Conservation (phyloP, 768 basidiomycete genomes). For the Suillus subaureus region DNA sequence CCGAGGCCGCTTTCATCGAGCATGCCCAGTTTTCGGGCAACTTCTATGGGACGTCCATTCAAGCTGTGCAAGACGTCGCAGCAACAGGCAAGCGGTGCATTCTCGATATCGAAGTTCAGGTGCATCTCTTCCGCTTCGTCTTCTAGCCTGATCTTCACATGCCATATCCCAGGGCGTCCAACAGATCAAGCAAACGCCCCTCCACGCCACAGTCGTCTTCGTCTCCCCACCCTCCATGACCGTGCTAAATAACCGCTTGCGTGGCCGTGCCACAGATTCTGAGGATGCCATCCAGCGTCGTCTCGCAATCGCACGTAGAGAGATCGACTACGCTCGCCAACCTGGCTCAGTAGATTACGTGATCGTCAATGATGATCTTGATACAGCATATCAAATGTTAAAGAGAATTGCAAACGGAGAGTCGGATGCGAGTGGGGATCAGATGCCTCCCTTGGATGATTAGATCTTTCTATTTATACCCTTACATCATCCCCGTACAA, state of each 20-base stretch:
- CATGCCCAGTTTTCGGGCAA: conserved; percentile 93
- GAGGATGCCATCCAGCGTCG: conserved; percentile 73
- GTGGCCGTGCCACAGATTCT: conserved; percentile 82
- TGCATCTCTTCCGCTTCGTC: conserved; percentile 35
- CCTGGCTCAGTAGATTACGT: conserved; percentile 76
- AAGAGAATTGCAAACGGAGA: conserved; percentile 71
- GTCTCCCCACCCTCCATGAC: conserved; percentile 84
- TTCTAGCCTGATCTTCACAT: conserved; percentile 3
- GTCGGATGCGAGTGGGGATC: conserved; percentile 56
- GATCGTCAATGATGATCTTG: conserved; percentile 89
- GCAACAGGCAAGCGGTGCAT: conserved; percentile 79
- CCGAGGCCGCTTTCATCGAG: conserved; percentile 83
- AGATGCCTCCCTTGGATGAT: conserved; percentile 66
- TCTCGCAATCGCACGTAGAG: conserved; percentile 73
- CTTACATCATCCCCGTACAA: too few species aligned
- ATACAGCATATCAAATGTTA: conserved; percentile 79
- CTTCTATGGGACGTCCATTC: conserved; percentile 88
- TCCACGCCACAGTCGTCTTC: conserved; percentile 90
- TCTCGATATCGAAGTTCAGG: conserved; percentile 96
- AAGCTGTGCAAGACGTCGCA: conserved; percentile 71
- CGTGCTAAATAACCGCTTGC: conserved; percentile 70
- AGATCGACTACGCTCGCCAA: conserved; percentile 84
- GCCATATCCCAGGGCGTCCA: conserved; percentile 73
- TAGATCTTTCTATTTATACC: conserved; percentile 22
- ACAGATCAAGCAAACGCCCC: conserved; percentile 80